Conservation (phyloP, 2,329 filamentous ascomycete species). For the Emmonsiellopsis sp. region DNA sequence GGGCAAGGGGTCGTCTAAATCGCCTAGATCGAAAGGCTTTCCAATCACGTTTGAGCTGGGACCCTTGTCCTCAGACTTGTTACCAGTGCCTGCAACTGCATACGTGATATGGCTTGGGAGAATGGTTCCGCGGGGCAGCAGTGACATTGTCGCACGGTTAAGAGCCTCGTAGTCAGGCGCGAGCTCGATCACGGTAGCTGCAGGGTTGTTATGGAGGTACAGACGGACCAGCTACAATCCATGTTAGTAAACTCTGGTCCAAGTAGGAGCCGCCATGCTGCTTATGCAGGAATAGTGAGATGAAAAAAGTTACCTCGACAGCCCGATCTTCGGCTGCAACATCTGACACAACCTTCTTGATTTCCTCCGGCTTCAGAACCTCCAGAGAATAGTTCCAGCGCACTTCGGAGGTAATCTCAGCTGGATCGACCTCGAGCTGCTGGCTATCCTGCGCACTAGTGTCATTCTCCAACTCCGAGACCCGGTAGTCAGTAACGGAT, state of each 20-base stretch:
- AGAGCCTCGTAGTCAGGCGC: background rate
- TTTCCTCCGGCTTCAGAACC: background rate
- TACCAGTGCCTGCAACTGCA: background rate
- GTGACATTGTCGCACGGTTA: background rate
- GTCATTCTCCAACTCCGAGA: slow-evolving; percentile 1
- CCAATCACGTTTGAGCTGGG: background rate
- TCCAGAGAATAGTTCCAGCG: slow-evolving; percentile 3
- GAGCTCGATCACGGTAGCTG: background rate
- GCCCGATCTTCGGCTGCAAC: background rate
- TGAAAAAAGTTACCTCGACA: background rate
- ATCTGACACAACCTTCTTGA: background rate
- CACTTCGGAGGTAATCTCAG: slow-evolving; percentile 2
- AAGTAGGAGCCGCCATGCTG: too few species aligned
- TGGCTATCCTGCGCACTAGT: background rate
- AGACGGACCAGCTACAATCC: background rate
- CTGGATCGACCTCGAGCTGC: background rate
- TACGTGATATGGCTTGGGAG: background rate
- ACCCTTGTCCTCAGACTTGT: background rate
- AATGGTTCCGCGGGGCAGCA: background rate
- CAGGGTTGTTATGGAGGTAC: background rate
- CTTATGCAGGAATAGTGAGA: too few species aligned
- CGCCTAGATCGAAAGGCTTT: background rate
- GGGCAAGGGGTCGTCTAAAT: slow-evolving; percentile 1
- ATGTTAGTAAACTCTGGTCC: background rate
- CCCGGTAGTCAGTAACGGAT: background rate